Evolutionary conservation across 1,284 basidiomycete species (phyloP), one percentile per base, ranked within the genome.

Genomic region (Malassezia slooffiae): DNA sequence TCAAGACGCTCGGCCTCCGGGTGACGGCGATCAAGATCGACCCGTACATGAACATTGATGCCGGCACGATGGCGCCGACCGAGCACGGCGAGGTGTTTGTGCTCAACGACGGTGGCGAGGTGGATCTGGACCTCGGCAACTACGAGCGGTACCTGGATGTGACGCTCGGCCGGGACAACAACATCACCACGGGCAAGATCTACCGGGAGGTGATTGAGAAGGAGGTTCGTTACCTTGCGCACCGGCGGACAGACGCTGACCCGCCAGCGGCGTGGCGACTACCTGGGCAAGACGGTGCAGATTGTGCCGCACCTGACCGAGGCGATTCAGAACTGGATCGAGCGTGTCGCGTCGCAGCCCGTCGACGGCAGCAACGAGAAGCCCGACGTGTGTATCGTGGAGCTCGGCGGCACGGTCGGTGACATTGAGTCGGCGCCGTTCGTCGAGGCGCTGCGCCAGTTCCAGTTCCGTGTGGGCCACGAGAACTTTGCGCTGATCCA

Each of bases 1-100:
- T 97, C 70, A 96, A 96, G 75, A 96, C 87, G 36, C 80, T 83
- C 24, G 91, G 91, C 34, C 76, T 93, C 55, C 91, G 89, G 72
- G 91, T 96, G 64, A 97, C 93, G 2, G 85, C 93, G 20, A 96
- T 97, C 77, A 97, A 97, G 75, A 96, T 97, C 62, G 91, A 97
- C 72, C 91, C 91, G 17, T 97, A 97, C 70, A 96, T 97, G 90
- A 97, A 97, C 75, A 95, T 99, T 64, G 91, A 99, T 77, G 93
- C 91, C 27, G 93, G 93, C 32, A 96, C 91, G 23, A 99, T 99
- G 91, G 80, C 88, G 31, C 93, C 91, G 11, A 93, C 89, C 26
- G 91, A 97, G 72, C 91, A 97, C 71, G 93, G 90, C 60, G 91
- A 97, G 74, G 93, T 97, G 4, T 97, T 93, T 67, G 91, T 96